Conservation (phyloP, 352 stramenopile species). For the Globisporangium paddicum region DNA sequence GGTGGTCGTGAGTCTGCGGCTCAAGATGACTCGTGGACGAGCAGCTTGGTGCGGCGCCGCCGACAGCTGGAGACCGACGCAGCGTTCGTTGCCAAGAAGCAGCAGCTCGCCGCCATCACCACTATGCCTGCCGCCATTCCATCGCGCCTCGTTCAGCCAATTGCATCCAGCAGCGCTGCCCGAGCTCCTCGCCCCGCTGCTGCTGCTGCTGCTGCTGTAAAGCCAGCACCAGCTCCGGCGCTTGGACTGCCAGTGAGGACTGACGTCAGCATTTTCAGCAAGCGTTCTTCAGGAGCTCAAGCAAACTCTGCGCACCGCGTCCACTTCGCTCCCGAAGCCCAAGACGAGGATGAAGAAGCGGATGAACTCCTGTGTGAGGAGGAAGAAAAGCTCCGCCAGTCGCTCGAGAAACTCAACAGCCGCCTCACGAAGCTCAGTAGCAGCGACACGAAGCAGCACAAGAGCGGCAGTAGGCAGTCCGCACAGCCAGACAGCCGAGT, state of each 20-base stretch:
- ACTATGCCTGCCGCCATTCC: too few relatives aligned
- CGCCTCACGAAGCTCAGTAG: conserved; percentile 23
- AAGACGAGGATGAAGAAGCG: conserved; percentile 17
- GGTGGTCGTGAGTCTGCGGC: not conserved
- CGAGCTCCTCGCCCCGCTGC: too few relatives aligned
- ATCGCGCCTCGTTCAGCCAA: too few relatives aligned
- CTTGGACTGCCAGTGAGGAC: too few relatives aligned
- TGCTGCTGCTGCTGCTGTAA: too few relatives aligned
- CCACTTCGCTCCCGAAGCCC: not conserved
- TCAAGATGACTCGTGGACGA: conserved; percentile 10
- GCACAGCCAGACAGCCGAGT: not conserved
- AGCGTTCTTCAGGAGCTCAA: too few relatives aligned
- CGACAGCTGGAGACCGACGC: conserved; percentile 39
- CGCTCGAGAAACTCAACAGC: conserved; percentile 46
- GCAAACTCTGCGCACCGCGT: not conserved
- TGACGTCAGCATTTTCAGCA: not conserved
- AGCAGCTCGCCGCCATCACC: too few relatives aligned
- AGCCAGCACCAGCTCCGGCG: too few relatives aligned
- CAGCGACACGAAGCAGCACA: not conserved
- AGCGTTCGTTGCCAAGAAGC: too few relatives aligned
- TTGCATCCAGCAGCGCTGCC: too few relatives aligned
- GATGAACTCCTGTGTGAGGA: conserved; percentile 31
- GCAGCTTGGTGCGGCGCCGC: conserved; percentile 37
- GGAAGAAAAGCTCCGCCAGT: conserved; percentile 43
- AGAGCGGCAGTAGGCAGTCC: too few relatives aligned